phyloP scores from a whole-genome alignment of 495 filamentous ascomycete species.

The Clavariopsis aquatica region DNA sequence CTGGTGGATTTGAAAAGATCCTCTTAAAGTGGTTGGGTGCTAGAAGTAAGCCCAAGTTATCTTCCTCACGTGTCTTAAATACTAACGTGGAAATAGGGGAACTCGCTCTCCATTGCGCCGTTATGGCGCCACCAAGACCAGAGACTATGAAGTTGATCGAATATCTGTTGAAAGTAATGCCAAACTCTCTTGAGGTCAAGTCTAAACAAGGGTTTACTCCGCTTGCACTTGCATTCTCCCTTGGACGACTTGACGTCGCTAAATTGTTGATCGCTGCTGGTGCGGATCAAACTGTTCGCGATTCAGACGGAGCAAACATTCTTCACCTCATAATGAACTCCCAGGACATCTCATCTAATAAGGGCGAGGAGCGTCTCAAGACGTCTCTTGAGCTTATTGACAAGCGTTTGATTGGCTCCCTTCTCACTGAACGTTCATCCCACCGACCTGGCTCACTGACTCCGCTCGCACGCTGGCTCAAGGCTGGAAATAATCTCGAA shows the following conservation, averaged over 20 bases:
- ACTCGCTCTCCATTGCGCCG: conserved; percentile 65
- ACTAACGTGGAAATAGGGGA: conserved; percentile 40
- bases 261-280: conserved; percentile 62
- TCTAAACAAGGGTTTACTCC: conserved; percentile 59
- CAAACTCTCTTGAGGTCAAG: conserved; percentile 60
- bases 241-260: conserved; percentile 55
- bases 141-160: conserved; percentile 56
- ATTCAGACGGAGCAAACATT: conserved; percentile 58
- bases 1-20: conserved; percentile 60
- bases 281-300: conserved; percentile 62
- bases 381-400: conserved; percentile 58
- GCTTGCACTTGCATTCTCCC: conserved; percentile 57
- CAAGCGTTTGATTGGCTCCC: conserved; percentile 47
- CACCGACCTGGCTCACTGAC: conserved; percentile 51
- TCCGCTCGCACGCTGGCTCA: conserved; percentile 50
- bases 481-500: conserved; percentile 35
- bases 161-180: conserved; percentile 60
- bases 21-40: conserved; percentile 61
- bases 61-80: not conserved
- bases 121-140: conserved; percentile 49
- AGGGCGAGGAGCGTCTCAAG: conserved; percentile 39
- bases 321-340: conserved; percentile 56
- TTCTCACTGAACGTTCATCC: conserved; percentile 53
- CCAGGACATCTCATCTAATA: conserved; percentile 18
- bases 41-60: conserved; percentile 47